Evolutionary conservation across 2,329 filamentous ascomycete genomes (phyloP).

Genomic region (Penicillium sp.): DNA sequence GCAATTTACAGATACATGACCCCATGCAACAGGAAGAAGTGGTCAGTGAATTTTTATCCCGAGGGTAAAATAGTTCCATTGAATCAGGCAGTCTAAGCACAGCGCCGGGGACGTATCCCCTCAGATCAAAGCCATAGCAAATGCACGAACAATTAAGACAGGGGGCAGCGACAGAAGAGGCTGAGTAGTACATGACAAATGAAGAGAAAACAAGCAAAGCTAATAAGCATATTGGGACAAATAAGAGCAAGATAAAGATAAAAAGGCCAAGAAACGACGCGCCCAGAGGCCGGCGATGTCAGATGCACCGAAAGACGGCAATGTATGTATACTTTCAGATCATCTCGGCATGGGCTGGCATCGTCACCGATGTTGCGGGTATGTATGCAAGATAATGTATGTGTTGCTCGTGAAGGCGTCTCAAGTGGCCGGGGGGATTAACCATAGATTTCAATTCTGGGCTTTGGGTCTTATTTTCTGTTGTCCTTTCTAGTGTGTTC

Average conservation of each 20-base stretch:
- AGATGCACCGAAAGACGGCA: background rate
- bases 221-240: slow-evolving; percentile 5
- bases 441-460: slow-evolving; percentile 10
- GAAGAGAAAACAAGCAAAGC: background rate
- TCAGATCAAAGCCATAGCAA: slow-evolving; percentile 3
- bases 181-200: slow-evolving; percentile 1
- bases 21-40: background rate
- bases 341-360: background rate
- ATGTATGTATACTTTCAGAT: background rate
- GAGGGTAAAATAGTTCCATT: background rate
- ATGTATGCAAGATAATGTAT: slow-evolving; percentile 23
- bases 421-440: slow-evolving; percentile 7
- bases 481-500: slow-evolving; percentile 6
- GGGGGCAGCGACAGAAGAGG: background rate
- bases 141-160: slow-evolving; percentile 3
- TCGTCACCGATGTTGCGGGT: background rate
- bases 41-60: background rate
- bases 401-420: slow-evolving; percentile 18
- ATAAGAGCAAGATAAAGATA: background rate
- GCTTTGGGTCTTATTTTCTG: slow-evolving; percentile 8
- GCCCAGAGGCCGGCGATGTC: background rate
- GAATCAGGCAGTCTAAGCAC: slow-evolving; percentile 3
- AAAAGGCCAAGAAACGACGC: background rate
- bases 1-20: background rate
- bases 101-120: slow-evolving; percentile 5